Evolutionary conservation across 805 yeast genomes (phyloP), one percentile per base, ranked within the genome.

Genomic region (Candida koratica): DNA sequence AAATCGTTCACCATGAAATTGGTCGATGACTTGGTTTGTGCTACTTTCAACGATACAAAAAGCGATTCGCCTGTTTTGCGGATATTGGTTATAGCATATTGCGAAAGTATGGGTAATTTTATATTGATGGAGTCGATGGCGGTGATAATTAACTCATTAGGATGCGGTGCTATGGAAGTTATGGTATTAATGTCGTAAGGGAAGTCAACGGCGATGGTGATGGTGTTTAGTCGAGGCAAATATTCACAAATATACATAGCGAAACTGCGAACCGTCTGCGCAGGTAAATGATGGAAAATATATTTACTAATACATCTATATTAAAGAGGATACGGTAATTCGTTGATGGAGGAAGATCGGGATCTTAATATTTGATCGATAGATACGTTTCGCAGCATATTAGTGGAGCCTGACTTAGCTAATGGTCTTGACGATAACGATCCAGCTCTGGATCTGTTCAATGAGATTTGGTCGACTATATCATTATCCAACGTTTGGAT

Each of bases 211-310:
- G 42, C 34, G 5, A 49, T 34, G 1, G 50, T 37, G 13, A 53
- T 32, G 9, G 42, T 32, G 23, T 48, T 44, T n/a, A 56, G 27
- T 25, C 59, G 40, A 1, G 61, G 55, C 9, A 56, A 39, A 32
- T 45, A 43, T 37, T 56, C 61, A 23, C 54, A 41, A 15, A 41
- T 32, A 31, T 52, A 52, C 60, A 54, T 28, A 20, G 12, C 12
- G 26, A 6, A n/a, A 24, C 10, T 24, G 26, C 26, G 28, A 25
- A 4, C 17, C 26, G 8, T n/a, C n/a, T n/a, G n/a, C n/a, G n/a
- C n/a, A n/a, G n/a, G n/a, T n/a, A n/a, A n/a, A n/a, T n/a, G n/a
- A n/a, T n/a, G n/a, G n/a, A 20, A 20, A 20, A 20, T 20, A 8
- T 11, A 20, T 20, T 20, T 11, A 8, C 24, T 8, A 8, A 8